A percentile compares a stretch with the other conserved stretches of the same genome.
Conservation (phyloP, 139 green algal species). For the Chlorella vulgaris region DNA sequence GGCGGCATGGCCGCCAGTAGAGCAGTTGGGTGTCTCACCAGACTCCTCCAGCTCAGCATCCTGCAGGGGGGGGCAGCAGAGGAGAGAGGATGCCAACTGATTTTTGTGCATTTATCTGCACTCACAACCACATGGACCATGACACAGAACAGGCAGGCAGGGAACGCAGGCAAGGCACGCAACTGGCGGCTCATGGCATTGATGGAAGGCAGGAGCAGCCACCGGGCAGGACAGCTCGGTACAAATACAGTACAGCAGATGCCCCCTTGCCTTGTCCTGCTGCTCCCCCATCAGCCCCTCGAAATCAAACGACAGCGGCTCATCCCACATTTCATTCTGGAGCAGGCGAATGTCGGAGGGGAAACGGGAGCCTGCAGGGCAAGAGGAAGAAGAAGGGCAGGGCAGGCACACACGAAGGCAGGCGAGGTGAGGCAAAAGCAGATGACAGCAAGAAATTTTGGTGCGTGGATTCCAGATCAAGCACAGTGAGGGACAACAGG, state of each 20-base stretch:
- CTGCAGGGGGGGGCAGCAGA: constrained; percentile 1
- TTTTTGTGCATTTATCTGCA: too few relatives aligned
- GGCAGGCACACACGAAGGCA: too few relatives aligned
- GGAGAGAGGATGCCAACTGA: background rate
- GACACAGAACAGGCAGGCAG: too few relatives aligned
- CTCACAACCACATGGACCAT: background rate
- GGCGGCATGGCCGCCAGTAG: background rate
- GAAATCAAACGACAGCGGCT: background rate
- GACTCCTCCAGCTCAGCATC: background rate
- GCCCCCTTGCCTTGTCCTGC: background rate
- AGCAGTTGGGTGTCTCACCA: constrained; percentile 12
- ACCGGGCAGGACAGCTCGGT: too few relatives aligned
- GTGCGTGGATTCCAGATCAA: too few relatives aligned
- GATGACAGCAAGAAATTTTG: too few relatives aligned
- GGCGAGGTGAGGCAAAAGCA: too few relatives aligned
- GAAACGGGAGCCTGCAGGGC: constrained; percentile 19
- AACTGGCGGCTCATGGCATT: too few relatives aligned
- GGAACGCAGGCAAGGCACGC: too few relatives aligned
- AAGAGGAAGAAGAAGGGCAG: too few relatives aligned
- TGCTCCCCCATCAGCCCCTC: background rate
- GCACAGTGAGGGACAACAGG: too few relatives aligned
- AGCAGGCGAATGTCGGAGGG: background rate
- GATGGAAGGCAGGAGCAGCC: too few relatives aligned
- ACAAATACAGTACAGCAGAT: background rate
- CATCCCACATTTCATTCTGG: constrained; percentile 26